phyloP scores from a whole-genome alignment of 371 early-diverging fungal genomes.

The Mycotypha africana region DNA sequence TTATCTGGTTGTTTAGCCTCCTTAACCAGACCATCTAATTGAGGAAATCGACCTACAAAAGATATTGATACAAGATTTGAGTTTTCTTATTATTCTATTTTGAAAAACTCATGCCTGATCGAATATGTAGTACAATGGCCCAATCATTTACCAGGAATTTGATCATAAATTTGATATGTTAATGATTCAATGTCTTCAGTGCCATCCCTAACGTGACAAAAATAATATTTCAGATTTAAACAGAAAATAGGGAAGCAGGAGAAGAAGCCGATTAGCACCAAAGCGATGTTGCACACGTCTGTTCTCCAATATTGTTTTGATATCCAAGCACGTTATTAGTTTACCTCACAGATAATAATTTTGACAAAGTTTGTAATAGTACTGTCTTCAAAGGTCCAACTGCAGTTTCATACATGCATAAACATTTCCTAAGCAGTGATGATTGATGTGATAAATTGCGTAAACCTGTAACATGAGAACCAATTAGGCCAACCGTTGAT shows the following conservation, averaged over 20 bases:
- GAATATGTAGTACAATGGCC: too few species aligned
- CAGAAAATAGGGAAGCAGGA: background rate
- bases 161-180: slow-evolving; percentile 21
- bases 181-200: slow-evolving; percentile 21
- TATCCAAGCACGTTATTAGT: background rate
- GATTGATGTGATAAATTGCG: slow-evolving; percentile 8
- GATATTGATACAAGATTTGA: too few species aligned
- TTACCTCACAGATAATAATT: slow-evolving; percentile 38
- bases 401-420: slow-evolving; percentile 16
- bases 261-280: too few species aligned
- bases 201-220: too few species aligned
- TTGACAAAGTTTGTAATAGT: slow-evolving; percentile 35
- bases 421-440: slow-evolving; percentile 12
- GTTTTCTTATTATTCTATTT: too few species aligned
- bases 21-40: slow-evolving; percentile 18
- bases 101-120: too few species aligned
- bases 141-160: slow-evolving; percentile 22
- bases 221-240: background rate
- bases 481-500: slow-evolving; percentile 34
- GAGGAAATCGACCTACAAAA: slow-evolving; percentile 11
- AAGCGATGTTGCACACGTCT: too few species aligned
- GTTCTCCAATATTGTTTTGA: background rate
- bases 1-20: slow-evolving; percentile 37
- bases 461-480: slow-evolving; percentile 27
- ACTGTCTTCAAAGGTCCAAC: slow-evolving; percentile 30